Base-by-base conservation (phyloP, 2,329 filamentous ascomycete species). In the Stemphylium beticola region DNA sequence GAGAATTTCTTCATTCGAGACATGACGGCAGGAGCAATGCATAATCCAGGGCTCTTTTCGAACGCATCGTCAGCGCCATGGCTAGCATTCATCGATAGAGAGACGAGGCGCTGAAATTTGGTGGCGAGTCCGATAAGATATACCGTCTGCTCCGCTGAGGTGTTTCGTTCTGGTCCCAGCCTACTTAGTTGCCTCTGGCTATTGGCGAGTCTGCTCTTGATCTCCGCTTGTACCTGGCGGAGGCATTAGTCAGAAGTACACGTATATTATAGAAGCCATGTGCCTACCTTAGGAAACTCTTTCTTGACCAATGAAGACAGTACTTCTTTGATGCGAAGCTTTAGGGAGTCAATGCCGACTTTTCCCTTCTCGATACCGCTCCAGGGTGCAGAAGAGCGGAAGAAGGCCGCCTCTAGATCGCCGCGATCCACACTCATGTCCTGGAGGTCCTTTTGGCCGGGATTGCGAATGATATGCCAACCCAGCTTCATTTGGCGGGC, bases 101-200 rank as follows among this genome's bases (percentile, higher is more conserved):
- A 45, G 42, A 34, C 42, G 29, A 45, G 42, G 42, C 42, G 31
- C 42, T 45, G 42, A 29, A 45, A 45, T 45, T 45, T 45, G 29
- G 42, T 45, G 42, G 42, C 42, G 29, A 45, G 31, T 45, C 42
- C 42, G 42, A 45, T 45, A 26, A 45, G 42, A 36, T 34, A 45
- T 45, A 29, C 42, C 29, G 42, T 45, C 42, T 45, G 42, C 42
- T 45, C 29, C 31, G 42, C 42, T 24, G 42, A 45, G 42, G 42
- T 45, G 42, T 45, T 45, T 36, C 31, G 42, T 45, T 45, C 42
- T 17, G 34, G 42, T 45, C 42, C 42, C 31, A 45, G 22, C 42
- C 42, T 31, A 45, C 22, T 34, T 45, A 45, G 29, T 45, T 36
- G 42, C 31, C 18, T 45, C 31, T 15, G 31, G 18, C 42, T 22